Percentiles rank a stretch among this genome's conserved stretches.
Conservation (phyloP, 2,329 filamentous ascomycete genomes). For the Aspergillus fijiensis region DNA sequence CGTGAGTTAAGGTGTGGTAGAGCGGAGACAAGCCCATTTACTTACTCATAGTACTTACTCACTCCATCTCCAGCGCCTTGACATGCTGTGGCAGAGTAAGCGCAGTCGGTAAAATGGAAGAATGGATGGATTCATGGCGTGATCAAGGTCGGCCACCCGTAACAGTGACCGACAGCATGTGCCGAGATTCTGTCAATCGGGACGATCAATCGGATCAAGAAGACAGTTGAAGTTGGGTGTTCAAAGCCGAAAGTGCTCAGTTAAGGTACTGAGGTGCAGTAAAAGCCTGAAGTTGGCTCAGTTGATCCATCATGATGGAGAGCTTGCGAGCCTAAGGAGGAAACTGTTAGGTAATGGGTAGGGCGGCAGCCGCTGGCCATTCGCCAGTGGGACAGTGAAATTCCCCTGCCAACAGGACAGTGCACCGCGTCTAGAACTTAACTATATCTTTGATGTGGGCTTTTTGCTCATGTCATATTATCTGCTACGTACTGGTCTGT, state of each 20-base stretch:
- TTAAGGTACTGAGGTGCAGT: neutral
- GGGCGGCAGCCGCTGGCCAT: slow-evolving; percentile 21
- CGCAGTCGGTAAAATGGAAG: neutral
- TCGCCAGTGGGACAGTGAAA: slow-evolving; percentile 19
- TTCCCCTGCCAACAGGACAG: slow-evolving; percentile 9
- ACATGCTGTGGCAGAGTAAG: neutral
- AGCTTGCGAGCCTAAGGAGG: neutral
- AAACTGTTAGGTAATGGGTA: slow-evolving; percentile 39
- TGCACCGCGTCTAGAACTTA: slow-evolving; percentile 19
- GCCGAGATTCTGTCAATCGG: slow-evolving; percentile 15
- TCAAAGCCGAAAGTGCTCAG: neutral
- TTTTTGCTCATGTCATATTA: slow-evolving; percentile 6
- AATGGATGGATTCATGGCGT: slow-evolving; percentile 9
- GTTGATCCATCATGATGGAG: neutral
- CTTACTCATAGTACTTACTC: too few relatives aligned
- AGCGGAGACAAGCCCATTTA: neutral
- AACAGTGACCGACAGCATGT: slow-evolving; percentile 1
- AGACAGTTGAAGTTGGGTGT: slow-evolving; percentile 1
- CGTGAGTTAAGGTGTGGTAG: neutral
- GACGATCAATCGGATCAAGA: slow-evolving; percentile 8
- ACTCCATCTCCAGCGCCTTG: neutral
- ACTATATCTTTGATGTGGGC: slow-evolving; percentile 5
- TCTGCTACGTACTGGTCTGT: neutral
- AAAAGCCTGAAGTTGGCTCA: neutral
- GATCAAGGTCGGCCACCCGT: slow-evolving; percentile 18